Base-by-base conservation (phyloP, 805 yeast species). In the Kregervanrija pseudodelftensis region DNA sequence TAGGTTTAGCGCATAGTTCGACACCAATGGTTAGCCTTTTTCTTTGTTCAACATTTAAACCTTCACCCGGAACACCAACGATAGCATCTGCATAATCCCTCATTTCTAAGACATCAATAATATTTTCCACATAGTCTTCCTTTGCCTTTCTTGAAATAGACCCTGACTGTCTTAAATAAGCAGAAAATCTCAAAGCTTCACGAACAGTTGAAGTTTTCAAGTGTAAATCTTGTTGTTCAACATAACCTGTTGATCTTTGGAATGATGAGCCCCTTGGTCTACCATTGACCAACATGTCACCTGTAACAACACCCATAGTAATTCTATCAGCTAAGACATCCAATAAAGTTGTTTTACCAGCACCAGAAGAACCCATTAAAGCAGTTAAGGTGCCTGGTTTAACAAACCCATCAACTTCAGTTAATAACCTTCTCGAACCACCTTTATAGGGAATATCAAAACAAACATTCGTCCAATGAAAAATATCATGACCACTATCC, bases 321-420 rank as follows among this genome's bases (percentile, higher is more conserved):
- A 68, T 64, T 58, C 80, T 61, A 52, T 73, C 73, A 41, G 79
- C 72, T 43, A 75, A 61, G 14, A 68, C 68, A 55, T 75, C 75
- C 52, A 75, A 64, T 45, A 75, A 58, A 8, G 80, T 74, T 9
- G 80, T 76, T 51, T 76, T 76, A 52, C 80, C 80, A 28, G 79
- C 79, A 53, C 80, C 80, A 8, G 80, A 73, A 40, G 72, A 77
- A 43, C 80, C 80, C 79, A 75, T 73, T 16, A 75, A 59, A 10
- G 91, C 90, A 39, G 89, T 84, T 56, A 84, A 65, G 37, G 86
- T 81, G 45, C 88, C 88, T 12, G 89, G 89, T 56, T 80, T 80
- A 33, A 83, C 88, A 82, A 84, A 82, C 35, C 91, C 91, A 57
- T 80, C 85, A 46, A 83, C 84, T 46, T 73, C 69, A 49, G 69